Evolutionary conservation across 2,329 filamentous ascomycete species (phyloP).

Genomic region (Xylariaceae sp.): DNA sequence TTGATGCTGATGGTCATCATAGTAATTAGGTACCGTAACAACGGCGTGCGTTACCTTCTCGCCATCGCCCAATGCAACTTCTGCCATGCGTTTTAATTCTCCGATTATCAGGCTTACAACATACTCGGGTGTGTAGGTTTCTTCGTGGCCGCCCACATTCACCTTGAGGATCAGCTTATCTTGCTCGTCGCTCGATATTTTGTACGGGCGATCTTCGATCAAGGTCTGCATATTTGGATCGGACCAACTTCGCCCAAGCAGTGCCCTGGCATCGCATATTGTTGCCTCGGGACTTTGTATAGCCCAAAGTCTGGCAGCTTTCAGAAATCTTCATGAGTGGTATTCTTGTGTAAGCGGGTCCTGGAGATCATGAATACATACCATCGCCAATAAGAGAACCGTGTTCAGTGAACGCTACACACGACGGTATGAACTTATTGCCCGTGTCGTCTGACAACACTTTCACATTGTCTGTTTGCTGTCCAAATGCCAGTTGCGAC

Average conservation of each 20-base stretch:
- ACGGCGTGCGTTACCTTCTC: not conserved
- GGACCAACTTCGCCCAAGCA: not conserved
- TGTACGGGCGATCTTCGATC: not conserved
- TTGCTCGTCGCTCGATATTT: not conserved
- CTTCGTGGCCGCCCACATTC: not conserved
- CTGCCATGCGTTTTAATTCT: constrained; percentile 2
- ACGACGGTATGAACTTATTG: not conserved
- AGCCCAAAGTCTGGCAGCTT: constrained; percentile 1
- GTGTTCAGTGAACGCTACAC: constrained; percentile 1
- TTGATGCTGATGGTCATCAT: not conserved
- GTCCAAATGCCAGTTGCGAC: no score
- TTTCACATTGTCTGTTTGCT: no score
- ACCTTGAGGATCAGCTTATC: not conserved
- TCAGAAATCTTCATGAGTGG: not conserved
- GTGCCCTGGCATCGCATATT: not conserved
- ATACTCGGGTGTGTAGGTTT: not conserved
- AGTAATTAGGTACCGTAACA: not conserved
- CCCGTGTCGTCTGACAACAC: not conserved
- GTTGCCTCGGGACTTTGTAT: not conserved
- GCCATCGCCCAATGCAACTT: not conserved
- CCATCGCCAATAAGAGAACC: not conserved
- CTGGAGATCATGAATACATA: not conserved
- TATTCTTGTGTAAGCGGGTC: not conserved
- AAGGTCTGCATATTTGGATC: not conserved
- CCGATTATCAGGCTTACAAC: not conserved